Evolutionary conservation across 1,139 yeast species (phyloP).

Genomic region (Yamadazyma conglobata): DNA sequence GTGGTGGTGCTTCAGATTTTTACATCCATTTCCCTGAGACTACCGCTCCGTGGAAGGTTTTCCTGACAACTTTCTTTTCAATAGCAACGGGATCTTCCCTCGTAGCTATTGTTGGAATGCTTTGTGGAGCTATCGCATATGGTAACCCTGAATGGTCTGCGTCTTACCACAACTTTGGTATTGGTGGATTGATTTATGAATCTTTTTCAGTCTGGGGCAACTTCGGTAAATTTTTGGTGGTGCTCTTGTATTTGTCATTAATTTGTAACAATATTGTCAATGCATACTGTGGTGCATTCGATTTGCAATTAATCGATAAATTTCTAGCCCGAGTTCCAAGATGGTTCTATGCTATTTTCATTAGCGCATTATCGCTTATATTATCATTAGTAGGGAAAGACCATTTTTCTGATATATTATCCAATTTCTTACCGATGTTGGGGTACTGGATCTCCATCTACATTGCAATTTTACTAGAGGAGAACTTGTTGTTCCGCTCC

Average conservation of each 20-base stretch:
- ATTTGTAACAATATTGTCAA: slow-evolving; percentile 47
- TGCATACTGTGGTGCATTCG: slow-evolving; percentile 81
- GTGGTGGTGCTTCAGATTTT: slow-evolving; percentile 82
- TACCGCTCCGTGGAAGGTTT: slow-evolving; percentile 56
- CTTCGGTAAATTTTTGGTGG: slow-evolving; percentile 53
- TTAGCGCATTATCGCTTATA: slow-evolving; percentile 64
- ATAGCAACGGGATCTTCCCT: slow-evolving; percentile 71
- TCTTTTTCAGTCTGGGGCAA: slow-evolving; percentile 77
- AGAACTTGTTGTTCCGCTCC: slow-evolving; percentile 69
- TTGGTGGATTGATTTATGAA: slow-evolving; percentile 72
- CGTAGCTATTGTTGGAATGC: slow-evolving; percentile 70
- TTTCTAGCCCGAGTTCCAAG: slow-evolving; percentile 67
- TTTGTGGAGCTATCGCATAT: slow-evolving; percentile 69
- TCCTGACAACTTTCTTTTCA: slow-evolving; percentile 62
- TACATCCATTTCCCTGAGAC: slow-evolving; percentile 78
- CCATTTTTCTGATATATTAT: slow-evolving; percentile 69
- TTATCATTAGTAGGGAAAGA: slow-evolving; percentile 75
- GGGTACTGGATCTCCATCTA: slow-evolving; percentile 93
- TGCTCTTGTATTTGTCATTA: slow-evolving; percentile 30
- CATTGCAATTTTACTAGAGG: slow-evolving; percentile 67
- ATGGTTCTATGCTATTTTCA: slow-evolving; percentile 69
- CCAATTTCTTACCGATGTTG: slow-evolving; percentile 91
- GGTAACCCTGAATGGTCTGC: slow-evolving; percentile 57
- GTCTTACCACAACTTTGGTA: slow-evolving; percentile 58
- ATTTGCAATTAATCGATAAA: slow-evolving; percentile 67